Percentiles rank a stretch among this genome's conserved stretches.
Conservation (phyloP, 2,329 filamentous ascomycete species). For the Xenosphaeropsis pyriputrescens region DNA sequence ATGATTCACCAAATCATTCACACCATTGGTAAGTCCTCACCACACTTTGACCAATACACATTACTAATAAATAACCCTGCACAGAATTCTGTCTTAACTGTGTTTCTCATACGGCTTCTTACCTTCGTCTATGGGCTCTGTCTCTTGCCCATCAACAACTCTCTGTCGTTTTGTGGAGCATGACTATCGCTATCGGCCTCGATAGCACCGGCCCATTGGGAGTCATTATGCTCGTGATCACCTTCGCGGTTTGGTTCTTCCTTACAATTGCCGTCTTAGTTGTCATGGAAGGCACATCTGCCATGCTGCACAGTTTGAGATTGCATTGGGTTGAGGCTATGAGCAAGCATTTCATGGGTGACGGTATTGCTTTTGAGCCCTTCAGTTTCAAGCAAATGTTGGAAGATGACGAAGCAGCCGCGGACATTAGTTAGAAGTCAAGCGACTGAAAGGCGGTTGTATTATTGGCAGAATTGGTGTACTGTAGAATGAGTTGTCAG, state of each 20-base stretch:
- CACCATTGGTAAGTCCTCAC: slow-evolving; percentile 67
- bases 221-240: slow-evolving; percentile 65
- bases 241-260: slow-evolving; percentile 83
- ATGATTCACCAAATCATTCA: slow-evolving; percentile 99
- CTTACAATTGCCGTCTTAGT: slow-evolving; percentile 70
- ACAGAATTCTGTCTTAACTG: slow-evolving; percentile 97
- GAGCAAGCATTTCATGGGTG: slow-evolving; percentile 92
- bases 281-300: slow-evolving; percentile 90
- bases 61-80: slow-evolving; percentile 15
- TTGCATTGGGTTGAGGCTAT: slow-evolving; percentile 96
- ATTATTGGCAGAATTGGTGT: no score
- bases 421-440: slow-evolving; percentile 25
- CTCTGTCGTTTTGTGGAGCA: slow-evolving; percentile 87
- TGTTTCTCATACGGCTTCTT: slow-evolving; percentile 96
- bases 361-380: slow-evolving; percentile 72
- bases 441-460: no score
- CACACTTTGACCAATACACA: not conserved
- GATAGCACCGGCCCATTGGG: slow-evolving; percentile 49
- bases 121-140: slow-evolving; percentile 94
- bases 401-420: slow-evolving; percentile 62
- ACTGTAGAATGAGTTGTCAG: no score
- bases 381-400: slow-evolving; percentile 77
- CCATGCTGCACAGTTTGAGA: slow-evolving; percentile 85
- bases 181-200: slow-evolving; percentile 79
- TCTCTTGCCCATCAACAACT: slow-evolving; percentile 97